phyloP scores from a whole-genome alignment of 2,329 filamentous ascomycete genomes.

The Hypocreales sp. region DNA sequence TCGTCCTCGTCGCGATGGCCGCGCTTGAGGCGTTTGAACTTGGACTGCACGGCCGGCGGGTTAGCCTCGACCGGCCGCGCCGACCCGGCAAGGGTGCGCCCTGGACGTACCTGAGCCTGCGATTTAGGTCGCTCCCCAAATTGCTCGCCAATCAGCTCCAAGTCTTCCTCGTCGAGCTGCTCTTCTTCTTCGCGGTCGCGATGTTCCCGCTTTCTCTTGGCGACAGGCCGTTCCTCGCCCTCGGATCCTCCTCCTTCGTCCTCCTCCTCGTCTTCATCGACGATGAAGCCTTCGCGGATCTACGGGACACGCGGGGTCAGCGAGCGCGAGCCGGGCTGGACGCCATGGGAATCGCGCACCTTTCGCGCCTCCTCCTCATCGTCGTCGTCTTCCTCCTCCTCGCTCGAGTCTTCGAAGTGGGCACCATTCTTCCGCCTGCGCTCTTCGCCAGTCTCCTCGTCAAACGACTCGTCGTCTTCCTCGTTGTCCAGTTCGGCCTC shows the following conservation, averaged over 20 bases:
- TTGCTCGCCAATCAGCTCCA: constrained; percentile 83
- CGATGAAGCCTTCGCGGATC: constrained; percentile 91
- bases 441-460: constrained; percentile 56
- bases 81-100: constrained; percentile 7
- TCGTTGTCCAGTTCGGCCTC: constrained; percentile 78
- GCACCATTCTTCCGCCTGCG: constrained; percentile 23
- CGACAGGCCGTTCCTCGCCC: constrained; percentile 32
- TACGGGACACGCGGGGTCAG: no score
- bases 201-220: constrained; percentile 62
- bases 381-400: constrained; percentile 85
- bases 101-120: constrained; percentile 51
- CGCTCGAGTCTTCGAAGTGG: constrained; percentile 65
- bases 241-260: constrained; percentile 58
- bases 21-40: constrained; percentile 93
- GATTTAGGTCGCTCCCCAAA: constrained; percentile 48
- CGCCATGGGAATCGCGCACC: no score
- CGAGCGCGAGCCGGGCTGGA: no score
- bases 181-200: constrained; percentile 71
- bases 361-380: constrained; percentile 72
- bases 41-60: constrained; percentile 39
- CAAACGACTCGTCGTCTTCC: constrained; percentile 70
- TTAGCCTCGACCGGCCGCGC: constrained; percentile 7
- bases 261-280: constrained; percentile 41
- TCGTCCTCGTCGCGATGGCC: constrained; percentile 67
- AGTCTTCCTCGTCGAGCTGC: constrained; percentile 85